Evolutionary conservation across 2,329 filamentous ascomycete genomes (phyloP), one percentile per base, ranked within the genome.

Genomic region (Xylariaceae sp.): DNA sequence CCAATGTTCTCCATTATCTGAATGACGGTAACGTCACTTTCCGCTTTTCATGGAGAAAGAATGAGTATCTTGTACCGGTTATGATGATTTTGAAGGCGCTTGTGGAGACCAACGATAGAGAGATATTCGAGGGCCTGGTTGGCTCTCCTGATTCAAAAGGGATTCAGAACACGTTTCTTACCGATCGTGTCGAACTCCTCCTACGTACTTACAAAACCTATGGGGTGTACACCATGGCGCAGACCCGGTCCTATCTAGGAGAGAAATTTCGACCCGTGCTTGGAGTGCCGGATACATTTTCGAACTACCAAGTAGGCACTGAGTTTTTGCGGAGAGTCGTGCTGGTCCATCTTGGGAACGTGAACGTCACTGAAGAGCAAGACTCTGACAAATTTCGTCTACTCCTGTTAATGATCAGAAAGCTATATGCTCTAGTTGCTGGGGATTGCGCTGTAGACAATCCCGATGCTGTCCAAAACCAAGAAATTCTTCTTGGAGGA

Each of bases 11-110:
- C 42, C 94, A 99, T 75, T 99, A 97, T 72, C 83, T 99, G 51
- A 91, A 82, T 65, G 94, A 99, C 70, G 94, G 94, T 60, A 97
- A 97, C 72, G 87, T 97, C 65, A 97, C 91, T 0, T 96, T 99
- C 75, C 84, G 94, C 51, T 99, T 99, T 74, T 97, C 93, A 6
- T 99, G 93, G 93, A 83, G 92, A 63, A 99, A 99, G 75, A 91
- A 92, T 64, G 94, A 99, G 73, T 99, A 91, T 68, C 83, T 99
- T n/a, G 83, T 99, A 2, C 94, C 94, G 1, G 89, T 92, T 57
- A 87, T 97, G 82, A 97, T 99, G 93, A 86, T 99, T 27, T 76
- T 99, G 60, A 99, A 97, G 77, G 93, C 94, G 1, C 78, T 99
- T 43, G 83, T 94, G 2, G 93, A 99, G 72, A 99, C 94, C 13